A percentile compares a stretch with the other conserved stretches of the same genome.
phyloP scores from a whole-genome alignment of 352 stramenopile genomes.

The Aphanomyces astaci region DNA sequence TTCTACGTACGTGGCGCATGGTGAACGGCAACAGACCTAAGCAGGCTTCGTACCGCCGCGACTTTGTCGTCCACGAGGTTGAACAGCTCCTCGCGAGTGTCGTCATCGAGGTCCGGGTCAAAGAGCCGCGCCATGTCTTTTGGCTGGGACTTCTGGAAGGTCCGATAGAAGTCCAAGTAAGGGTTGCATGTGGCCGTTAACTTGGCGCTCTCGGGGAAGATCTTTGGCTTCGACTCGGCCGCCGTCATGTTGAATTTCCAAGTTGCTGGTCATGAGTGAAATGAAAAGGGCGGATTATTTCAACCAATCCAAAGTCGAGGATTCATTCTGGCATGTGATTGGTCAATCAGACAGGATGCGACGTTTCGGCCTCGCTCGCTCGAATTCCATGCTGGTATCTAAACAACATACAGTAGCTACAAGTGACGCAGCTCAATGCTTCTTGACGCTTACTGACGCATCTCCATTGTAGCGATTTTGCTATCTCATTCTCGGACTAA shows the following conservation, averaged over 20 bases:
- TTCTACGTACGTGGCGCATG: constrained; percentile 37
- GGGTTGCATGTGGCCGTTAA: constrained; percentile 63
- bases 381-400: no score
- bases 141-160: constrained; percentile 46
- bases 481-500: no score
- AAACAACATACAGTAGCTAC: no score
- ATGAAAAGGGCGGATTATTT: no score
- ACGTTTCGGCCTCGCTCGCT: no score
- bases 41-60: constrained; percentile 50
- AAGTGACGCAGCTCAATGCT: no score
- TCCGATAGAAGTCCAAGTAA: constrained; percentile 73
- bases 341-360: no score
- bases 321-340: not conserved
- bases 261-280: no score
- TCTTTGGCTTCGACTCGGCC: not conserved
- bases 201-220: constrained; percentile 22
- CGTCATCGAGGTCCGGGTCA: constrained; percentile 56
- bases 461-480: no score
- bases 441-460: no score
- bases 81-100: constrained; percentile 58
- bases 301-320: not conserved
- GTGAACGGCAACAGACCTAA: not conserved
- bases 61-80: constrained; percentile 63
- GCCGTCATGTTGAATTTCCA: not conserved
- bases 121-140: constrained; percentile 66